phyloP scores from a whole-genome alignment of 169 alveolate genomes.

The Plasmodium ovale region DNA sequence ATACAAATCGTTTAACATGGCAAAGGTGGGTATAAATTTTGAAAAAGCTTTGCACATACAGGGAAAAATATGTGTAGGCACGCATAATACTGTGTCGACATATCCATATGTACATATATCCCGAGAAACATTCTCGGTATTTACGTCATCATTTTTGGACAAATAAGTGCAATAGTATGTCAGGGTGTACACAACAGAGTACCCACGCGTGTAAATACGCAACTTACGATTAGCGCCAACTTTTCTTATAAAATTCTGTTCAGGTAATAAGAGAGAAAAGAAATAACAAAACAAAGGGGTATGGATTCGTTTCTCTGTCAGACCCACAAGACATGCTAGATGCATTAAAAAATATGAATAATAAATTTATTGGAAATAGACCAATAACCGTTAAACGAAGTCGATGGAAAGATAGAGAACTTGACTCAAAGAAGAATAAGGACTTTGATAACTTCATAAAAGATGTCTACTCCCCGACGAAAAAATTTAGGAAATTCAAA shows the following conservation, averaged over 20 bases:
- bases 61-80: no score
- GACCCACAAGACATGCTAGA: slow-evolving; percentile 94
- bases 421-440: slow-evolving; percentile 86
- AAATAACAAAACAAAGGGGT: slow-evolving; percentile 97
- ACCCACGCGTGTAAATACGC: no score
- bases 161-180: no score
- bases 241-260: no score
- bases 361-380: slow-evolving; percentile 95
- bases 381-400: slow-evolving; percentile 94
- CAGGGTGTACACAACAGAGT: no score
- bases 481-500: slow-evolving; percentile 84
- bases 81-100: no score
- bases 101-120: no score
- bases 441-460: slow-evolving; percentile 78
- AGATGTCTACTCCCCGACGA: slow-evolving; percentile 78
- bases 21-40: slow-evolving; percentile 67
- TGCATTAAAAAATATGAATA: slow-evolving; percentile 96
- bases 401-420: slow-evolving; percentile 94
- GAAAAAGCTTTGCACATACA: slow-evolving; percentile 12
- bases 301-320: slow-evolving; percentile 94
- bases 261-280: slow-evolving; percentile 96
- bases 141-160: no score
- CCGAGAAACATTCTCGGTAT: no score
- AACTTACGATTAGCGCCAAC: no score
- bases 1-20: slow-evolving; percentile 94